Base-by-base conservation (phyloP, 768 basidiomycete genomes). In the Tephrocybe rancida region DNA sequence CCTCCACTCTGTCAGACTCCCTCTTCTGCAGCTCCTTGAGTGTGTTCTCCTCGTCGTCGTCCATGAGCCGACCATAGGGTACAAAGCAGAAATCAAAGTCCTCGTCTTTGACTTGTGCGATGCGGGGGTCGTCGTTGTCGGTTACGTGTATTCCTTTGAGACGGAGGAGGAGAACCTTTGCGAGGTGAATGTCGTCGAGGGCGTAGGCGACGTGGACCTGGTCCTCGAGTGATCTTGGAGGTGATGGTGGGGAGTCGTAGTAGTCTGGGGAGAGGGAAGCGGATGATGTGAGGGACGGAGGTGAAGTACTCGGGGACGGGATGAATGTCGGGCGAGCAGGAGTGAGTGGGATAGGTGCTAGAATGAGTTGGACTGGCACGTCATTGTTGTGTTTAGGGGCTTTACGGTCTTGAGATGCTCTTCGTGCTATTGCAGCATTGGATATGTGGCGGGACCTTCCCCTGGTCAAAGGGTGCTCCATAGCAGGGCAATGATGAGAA, bases 201-300 rank as follows among this genome's bases (percentile, higher is more conserved):
- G 85, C 84, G 61, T 87, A 87, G 6, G 87, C 87, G 60, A 79
- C 73, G 61, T 87, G 84, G 32, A 87, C 76, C 66, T 82, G 83
- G 73, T 87, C 86, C 45, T 81, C 77, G 55, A 87, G 77, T 0
- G 83, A 79, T 66, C 44, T 77, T 59, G 64, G 72, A 21, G 72
- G 71, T 10, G 66, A 70, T 0, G 72, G 76, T 0, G 75, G 78
- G 0, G 78, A 77, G 62, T 79, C 79, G 63, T 74, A 75, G 66
- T 77, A 76, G 63, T 78, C 70, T 3, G 69, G 68, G 34, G 72
- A 69, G 52, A 68, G 60, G 43, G 69, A 67, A 4, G 69, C 63
- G 4, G 68, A 69, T 11, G 70, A 65, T 3, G 63, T 64, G 44
- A 64, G 62, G 47, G 65, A 69, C 54, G 54, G 29, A 13, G 29